These are phyloP conservation scores for Pontederia crassipes DNA, from an alignment of 176 grass and related monocot species.

Conservation along the genomic window DNA sequence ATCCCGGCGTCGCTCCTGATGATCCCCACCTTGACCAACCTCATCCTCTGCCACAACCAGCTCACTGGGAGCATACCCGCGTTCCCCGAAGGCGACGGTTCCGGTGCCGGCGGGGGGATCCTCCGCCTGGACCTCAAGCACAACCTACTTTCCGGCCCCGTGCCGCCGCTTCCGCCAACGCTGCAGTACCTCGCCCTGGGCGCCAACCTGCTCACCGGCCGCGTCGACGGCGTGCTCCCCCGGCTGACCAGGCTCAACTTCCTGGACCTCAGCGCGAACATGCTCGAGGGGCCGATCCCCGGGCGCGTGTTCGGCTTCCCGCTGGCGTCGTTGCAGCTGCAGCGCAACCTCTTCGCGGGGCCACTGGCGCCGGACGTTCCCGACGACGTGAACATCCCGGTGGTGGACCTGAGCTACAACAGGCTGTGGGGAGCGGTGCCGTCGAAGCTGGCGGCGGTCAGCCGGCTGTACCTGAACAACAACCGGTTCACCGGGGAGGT, in stretches of 20 bases:
- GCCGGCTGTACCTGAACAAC: constrained; percentile 4
- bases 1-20: neutral
- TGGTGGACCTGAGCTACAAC: constrained; percentile 15
- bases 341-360: constrained; percentile 9
- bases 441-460: neutral
- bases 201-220: constrained; percentile 2
- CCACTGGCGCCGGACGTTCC: neutral
- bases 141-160: constrained; percentile 6
- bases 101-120: neutral
- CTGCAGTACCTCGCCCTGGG: constrained; percentile 9
- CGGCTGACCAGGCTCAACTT: constrained; percentile 6
- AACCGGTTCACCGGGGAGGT: constrained; percentile 6
- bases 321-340: constrained; percentile 1
- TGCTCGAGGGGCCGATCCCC: constrained; percentile 5
- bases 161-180: constrained; percentile 3
- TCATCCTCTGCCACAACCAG: constrained; percentile 14
- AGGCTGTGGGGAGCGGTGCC: constrained; percentile 2
- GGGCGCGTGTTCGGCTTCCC: constrained; percentile 9
- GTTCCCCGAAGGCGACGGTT: neutral
- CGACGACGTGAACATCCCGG: neutral
- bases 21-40: neutral
- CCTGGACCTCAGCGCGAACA: constrained; percentile 6
- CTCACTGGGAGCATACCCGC: neutral
- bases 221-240: neutral
- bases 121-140: constrained; percentile 14